Percentiles rank a stretch among this genome's conserved stretches.
phyloP scores from a whole-genome alignment of 2,329 filamentous ascomycete species.

The Epichloe amarillans region DNA sequence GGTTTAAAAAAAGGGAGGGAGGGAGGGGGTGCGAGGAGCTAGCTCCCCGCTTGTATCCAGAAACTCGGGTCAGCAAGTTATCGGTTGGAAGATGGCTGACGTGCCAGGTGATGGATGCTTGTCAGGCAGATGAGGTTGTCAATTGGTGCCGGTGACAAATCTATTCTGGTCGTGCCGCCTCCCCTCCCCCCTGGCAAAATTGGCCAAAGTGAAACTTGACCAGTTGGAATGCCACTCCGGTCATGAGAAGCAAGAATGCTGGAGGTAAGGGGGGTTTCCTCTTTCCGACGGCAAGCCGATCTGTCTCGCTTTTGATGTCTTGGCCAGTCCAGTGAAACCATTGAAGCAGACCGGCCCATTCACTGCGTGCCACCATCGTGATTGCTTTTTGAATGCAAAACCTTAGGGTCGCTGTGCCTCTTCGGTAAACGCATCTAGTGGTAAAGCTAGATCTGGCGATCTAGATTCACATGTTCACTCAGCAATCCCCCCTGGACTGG shows the following conservation, averaged over 20 bases:
- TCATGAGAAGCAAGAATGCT: neutral
- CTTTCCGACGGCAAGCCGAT: slow-evolving; percentile 1
- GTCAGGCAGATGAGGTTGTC: neutral
- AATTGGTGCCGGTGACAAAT: neutral
- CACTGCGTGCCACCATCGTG: no score
- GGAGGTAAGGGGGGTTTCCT: no score
- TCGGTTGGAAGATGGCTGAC: neutral
- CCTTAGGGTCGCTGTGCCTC: no score
- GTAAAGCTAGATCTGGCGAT: no score
- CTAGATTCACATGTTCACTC: no score
- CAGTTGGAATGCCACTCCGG: neutral
- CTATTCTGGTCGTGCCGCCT: neutral
- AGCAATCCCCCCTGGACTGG: no score
- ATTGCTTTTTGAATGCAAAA: no score
- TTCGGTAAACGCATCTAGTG: no score
- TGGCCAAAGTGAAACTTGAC: neutral
- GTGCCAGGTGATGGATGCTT: neutral
- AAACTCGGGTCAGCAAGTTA: neutral
- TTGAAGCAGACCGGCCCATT: no score
- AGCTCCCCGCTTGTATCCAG: neutral
- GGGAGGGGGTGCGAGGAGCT: no score
- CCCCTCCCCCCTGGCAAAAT: neutral
- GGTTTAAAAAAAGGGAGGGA: neutral
- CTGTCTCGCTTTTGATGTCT: neutral
- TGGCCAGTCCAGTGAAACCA: neutral